Percentiles rank a stretch among this genome's conserved stretches.
These are phyloP conservation scores for Davidsoniella australis DNA, from an alignment of 2,329 filamentous ascomycete species.

Conservation along the genomic window DNA sequence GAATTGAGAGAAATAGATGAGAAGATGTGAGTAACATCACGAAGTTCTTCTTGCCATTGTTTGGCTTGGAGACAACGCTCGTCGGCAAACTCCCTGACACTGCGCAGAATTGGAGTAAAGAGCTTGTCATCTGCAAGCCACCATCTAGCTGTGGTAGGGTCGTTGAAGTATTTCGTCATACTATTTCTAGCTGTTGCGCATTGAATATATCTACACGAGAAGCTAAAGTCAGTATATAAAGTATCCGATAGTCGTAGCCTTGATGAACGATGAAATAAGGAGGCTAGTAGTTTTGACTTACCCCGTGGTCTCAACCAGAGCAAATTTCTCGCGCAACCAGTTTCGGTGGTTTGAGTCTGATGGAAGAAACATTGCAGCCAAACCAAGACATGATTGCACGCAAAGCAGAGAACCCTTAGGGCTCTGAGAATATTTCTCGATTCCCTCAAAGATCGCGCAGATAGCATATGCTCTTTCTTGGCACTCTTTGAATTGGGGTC, in stretches of 20 bases:
- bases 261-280: too few species aligned
- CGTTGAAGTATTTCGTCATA: constrained; percentile 60
- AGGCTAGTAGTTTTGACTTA: constrained; percentile 27
- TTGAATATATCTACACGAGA: constrained; percentile 55
- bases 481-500: constrained; percentile 35
- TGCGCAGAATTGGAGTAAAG: constrained; percentile 55
- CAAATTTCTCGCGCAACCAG: constrained; percentile 70
- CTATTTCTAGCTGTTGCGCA: constrained; percentile 54
- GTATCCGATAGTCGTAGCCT: too few species aligned
- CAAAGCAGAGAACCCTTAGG: constrained; percentile 55
- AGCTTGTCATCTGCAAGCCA: constrained; percentile 78
- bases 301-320: constrained; percentile 62
- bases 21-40: constrained; percentile 66
- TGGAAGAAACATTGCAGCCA: constrained; percentile 65
- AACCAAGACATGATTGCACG: constrained; percentile 58
- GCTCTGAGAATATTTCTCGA: constrained; percentile 53
- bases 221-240: constrained; percentile 5
- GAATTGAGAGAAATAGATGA: constrained; percentile 26
- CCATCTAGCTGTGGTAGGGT: constrained; percentile 58
- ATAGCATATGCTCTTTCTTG: constrained; percentile 47
- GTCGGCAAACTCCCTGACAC: constrained; percentile 64
- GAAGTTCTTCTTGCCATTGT: constrained; percentile 45
- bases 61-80: constrained; percentile 49
- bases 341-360: constrained; percentile 52
- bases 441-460: constrained; percentile 63